Base-by-base conservation (phyloP, 2,329 filamentous ascomycete genomes). In the Nigrospora osmanthi region DNA sequence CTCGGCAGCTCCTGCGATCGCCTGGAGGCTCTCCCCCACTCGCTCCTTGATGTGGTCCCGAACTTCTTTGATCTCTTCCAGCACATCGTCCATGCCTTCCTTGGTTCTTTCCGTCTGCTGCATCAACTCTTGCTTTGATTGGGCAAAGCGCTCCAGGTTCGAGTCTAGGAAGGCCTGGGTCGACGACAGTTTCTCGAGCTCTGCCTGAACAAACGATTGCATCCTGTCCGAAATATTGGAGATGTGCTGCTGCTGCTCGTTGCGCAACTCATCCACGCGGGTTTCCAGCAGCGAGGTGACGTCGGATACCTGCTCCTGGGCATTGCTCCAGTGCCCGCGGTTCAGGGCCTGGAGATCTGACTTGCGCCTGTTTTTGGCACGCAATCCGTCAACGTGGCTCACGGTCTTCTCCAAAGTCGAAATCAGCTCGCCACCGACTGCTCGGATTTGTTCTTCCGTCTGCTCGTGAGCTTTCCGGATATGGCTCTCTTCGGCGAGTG, bases 51-150 rank as follows among this genome's bases (percentile, higher is more conserved):
- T 88, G 43, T 87, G 83, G 61, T 95, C 87, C 17, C 91, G 81
- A 19, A 97, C 74, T n/a, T 79, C 81, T 60, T 90, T 90, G 61
- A 97, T 95, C 60, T 95, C 91, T 56, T 93, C 87, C 11, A 98
- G 73, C 2, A 95, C 84, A n/a, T 79, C 72, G 55, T 96, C 90
- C 87, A 96, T 89, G 46, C 90, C 85, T 40, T 90, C 81, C 56
- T 85, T 87, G 3, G 89, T 85, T 49, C 75, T 72, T 19, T 76
- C 71, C 45, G 82, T 85, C 56, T 86, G 82, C 36, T 78, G 71
- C 23, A 85, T 75, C 14, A 94, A 75, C 53, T 85, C 78, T 42
- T 73, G 70, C 61, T 84, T 82, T 0, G 85, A 87, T 15, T 75
- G 70, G 35, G 80, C 73, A 54, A 95, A 89, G 0, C 75, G 73